phyloP scores from a whole-genome alignment of 148 eudicot genomes.

The Polygonum aviculare region DNA sequence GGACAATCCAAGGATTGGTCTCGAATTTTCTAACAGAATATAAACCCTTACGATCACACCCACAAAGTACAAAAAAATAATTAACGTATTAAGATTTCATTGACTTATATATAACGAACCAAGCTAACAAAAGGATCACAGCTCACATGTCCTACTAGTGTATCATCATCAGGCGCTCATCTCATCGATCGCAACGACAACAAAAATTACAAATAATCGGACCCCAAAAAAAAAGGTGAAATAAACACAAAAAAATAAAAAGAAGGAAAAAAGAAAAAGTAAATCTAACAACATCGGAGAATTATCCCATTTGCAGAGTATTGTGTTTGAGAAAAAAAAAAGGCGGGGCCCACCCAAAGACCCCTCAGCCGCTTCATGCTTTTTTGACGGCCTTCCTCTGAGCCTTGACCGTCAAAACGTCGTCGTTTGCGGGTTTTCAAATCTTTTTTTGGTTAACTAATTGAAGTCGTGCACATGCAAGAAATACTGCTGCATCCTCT shows the following conservation, averaged over 20 bases:
- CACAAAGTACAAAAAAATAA: background rate
- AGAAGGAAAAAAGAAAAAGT: background rate
- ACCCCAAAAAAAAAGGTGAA: background rate
- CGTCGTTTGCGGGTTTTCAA: background rate
- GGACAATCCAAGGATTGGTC: background rate
- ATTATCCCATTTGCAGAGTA: constrained; percentile 10
- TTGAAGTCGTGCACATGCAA: constrained; percentile 44
- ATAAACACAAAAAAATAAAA: background rate
- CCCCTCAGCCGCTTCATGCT: background rate
- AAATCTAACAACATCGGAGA: constrained; percentile 8
- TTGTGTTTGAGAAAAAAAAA: constrained; percentile 10
- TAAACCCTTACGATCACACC: too few species aligned
- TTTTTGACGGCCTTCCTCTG: constrained; percentile 6
- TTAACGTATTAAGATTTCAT: background rate
- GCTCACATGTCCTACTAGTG: constrained; percentile 3
- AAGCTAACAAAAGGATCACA: constrained; percentile 3
- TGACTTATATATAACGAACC: background rate
- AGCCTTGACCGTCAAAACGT: background rate
- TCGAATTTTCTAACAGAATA: too few species aligned
- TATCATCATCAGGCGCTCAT: constrained; percentile 1
- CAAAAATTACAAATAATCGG: background rate
- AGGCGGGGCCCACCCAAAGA: background rate
- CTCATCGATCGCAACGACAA: background rate
- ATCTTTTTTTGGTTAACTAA: constrained; percentile 17
- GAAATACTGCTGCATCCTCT: constrained; percentile 43